Evolutionary conservation across 768 basidiomycete genomes (phyloP).

Genomic region (Pleurotus salmoneostramineus): DNA sequence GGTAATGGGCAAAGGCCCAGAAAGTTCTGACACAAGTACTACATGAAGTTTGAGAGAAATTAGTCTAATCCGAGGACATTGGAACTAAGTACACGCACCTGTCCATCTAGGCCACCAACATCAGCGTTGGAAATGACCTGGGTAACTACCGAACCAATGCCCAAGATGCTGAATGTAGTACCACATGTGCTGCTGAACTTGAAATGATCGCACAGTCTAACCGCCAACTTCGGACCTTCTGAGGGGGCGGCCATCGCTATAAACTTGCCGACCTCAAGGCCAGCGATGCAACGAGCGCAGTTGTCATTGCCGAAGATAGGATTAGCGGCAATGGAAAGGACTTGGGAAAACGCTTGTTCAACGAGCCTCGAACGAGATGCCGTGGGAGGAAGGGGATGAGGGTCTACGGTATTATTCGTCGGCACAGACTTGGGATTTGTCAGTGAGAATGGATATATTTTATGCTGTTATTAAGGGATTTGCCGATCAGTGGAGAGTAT

Average conservation of each 20-base stretch:
- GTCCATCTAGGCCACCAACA: slow-evolving; percentile 69
- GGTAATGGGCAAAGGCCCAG: slow-evolving; percentile 52
- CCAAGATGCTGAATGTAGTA: slow-evolving; percentile 39
- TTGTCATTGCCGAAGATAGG: slow-evolving; percentile 47
- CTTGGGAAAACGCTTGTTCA: slow-evolving; percentile 49
- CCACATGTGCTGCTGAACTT: slow-evolving; percentile 49
- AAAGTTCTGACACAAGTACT: slow-evolving; percentile 63
- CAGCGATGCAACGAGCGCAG: slow-evolving; percentile 59
- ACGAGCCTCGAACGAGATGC: slow-evolving; percentile 45
- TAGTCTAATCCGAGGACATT: background rate
- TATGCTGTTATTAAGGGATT: slow-evolving; percentile 34
- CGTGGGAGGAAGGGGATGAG: slow-evolving; percentile 60
- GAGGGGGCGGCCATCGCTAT: slow-evolving; percentile 60
- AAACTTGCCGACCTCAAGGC: slow-evolving; percentile 62
- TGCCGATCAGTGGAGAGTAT: background rate
- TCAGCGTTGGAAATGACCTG: slow-evolving; percentile 72
- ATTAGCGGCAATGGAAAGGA: slow-evolving; percentile 50
- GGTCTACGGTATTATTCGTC: slow-evolving; percentile 54
- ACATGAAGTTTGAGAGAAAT: background rate
- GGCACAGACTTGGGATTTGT: slow-evolving; percentile 63
- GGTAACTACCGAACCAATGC: slow-evolving; percentile 58
- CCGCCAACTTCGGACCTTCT: slow-evolving; percentile 51
- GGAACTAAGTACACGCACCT: slow-evolving; percentile 32
- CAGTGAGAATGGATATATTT: slow-evolving; percentile 54
- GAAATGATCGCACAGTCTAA: slow-evolving; percentile 59